phyloP scores from a whole-genome alignment of 441 rosid genomes.

The Kokia cookei region DNA sequence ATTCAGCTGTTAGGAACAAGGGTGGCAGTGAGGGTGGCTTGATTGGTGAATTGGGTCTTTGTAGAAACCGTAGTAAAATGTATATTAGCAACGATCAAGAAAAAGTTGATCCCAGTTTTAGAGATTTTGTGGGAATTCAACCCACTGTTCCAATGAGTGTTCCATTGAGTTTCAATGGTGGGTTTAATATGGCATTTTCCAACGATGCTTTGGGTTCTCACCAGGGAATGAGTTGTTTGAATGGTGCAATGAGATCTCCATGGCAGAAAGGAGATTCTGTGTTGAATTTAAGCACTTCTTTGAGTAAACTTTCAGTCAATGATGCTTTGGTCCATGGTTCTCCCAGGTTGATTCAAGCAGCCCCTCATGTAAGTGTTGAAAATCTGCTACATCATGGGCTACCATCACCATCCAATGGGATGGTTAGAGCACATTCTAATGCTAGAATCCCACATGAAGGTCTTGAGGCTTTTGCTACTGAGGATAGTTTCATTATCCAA shows the following conservation, averaged over 20 bases:
- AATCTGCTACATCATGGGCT: conserved; percentile 11
- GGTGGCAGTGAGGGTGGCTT: conserved; percentile 3
- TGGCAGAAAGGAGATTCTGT: conserved; percentile 6
- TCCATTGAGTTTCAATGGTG: conserved; percentile 8
- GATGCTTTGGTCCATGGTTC: conserved; percentile 7
- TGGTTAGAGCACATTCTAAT: conserved; percentile 14
- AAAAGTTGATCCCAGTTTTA: conserved; percentile 5
- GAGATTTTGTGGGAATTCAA: conserved; percentile 13
- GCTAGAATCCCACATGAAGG: conserved; percentile 2
- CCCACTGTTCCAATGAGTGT: conserved; percentile 1
- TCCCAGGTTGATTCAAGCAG: conserved; percentile 6
- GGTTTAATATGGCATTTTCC: conserved; percentile 2
- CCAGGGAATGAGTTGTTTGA: conserved; percentile 5
- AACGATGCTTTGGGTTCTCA: conserved; percentile 11
- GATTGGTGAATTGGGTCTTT: conserved; percentile 25
- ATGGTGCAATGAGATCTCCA: conserved; percentile 8
- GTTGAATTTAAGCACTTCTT: neutral
- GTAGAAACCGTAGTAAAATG: conserved; percentile 18
- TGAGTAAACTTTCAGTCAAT: conserved; percentile 8
- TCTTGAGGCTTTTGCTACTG: conserved; percentile 18
- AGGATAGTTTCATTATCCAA: conserved; percentile 27
- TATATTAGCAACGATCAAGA: conserved; percentile 18
- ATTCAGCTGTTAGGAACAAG: conserved; percentile 4
- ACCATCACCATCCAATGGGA: conserved; percentile 21
- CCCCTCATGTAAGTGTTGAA: conserved; percentile 4